Percentiles rank a stretch among this genome's conserved stretches.
These are phyloP conservation scores for Elsinoe necatrix DNA, from an alignment of 2,329 filamentous ascomycete genomes.

Conservation along the genomic window DNA sequence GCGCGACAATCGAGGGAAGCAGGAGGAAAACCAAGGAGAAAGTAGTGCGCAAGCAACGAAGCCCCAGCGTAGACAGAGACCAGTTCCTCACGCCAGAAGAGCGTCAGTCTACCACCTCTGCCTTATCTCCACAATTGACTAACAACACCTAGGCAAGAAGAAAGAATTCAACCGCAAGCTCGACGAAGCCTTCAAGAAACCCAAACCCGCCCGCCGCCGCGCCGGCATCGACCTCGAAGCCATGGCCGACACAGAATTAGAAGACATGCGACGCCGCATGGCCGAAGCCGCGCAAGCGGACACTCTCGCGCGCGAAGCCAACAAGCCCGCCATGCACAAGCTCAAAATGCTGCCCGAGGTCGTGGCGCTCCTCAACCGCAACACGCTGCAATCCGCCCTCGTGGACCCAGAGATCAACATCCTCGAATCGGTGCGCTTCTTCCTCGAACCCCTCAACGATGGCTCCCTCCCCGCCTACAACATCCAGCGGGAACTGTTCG, in stretches of 20 bases:
- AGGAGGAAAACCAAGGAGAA: constrained; percentile 42
- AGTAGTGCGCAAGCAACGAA: constrained; percentile 35
- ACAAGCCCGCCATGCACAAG: constrained; percentile 81
- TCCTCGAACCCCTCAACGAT: constrained; percentile 90
- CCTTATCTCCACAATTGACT: constrained; percentile 19
- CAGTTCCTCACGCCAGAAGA: constrained; percentile 77
- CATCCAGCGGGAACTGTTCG: constrained; percentile 91
- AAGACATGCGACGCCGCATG: constrained; percentile 72
- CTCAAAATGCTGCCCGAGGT: constrained; percentile 90
- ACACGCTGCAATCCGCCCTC: constrained; percentile 73
- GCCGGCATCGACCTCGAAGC: constrained; percentile 89
- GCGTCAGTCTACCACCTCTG: constrained; percentile 43
- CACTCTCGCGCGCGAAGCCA: constrained; percentile 68
- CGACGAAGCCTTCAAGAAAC: constrained; percentile 79
- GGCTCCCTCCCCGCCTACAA: constrained; percentile 92
- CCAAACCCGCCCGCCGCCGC: constrained; percentile 68
- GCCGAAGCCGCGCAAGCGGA: constrained; percentile 81
- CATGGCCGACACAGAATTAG: constrained; percentile 82
- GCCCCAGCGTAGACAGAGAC: constrained; percentile 58
- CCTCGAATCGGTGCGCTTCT: constrained; percentile 89
- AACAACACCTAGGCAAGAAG: constrained; percentile 48
- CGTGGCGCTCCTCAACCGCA: constrained; percentile 77
- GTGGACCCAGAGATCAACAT: constrained; percentile 94
- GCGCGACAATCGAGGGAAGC: constrained; percentile 47
- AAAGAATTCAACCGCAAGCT: constrained; percentile 79